phyloP scores from a whole-genome alignment of 2,329 filamentous ascomycete species.

The Purpureocillium lavendulum region DNA sequence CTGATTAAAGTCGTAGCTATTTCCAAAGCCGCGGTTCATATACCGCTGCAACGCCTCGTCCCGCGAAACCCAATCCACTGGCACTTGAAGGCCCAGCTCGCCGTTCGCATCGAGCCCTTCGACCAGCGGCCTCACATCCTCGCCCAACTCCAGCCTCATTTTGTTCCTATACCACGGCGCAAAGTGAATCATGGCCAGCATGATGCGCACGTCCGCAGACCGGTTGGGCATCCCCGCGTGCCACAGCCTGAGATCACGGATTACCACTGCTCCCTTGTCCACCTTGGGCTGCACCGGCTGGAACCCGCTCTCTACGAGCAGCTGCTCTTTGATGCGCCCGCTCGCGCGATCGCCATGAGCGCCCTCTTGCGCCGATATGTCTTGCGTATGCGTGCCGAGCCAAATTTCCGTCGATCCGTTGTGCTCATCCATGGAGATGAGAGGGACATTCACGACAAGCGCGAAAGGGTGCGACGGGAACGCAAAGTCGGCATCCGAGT shows the following conservation, averaged over 20 bases:
- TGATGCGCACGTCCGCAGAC: slow-evolving; percentile 40
- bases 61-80: slow-evolving; percentile 37
- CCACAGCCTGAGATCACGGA: slow-evolving; percentile 54
- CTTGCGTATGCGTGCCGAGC: slow-evolving; percentile 43
- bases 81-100: slow-evolving; percentile 34
- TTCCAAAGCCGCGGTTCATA: background rate
- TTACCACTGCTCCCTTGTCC: slow-evolving; percentile 44
- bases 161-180: slow-evolving; percentile 48
- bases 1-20: background rate
- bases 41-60: slow-evolving; percentile 19
- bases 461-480: slow-evolving; percentile 47
- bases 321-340: slow-evolving; percentile 34
- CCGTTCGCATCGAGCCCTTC: slow-evolving; percentile 30
- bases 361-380: slow-evolving; percentile 34
- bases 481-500: slow-evolving; percentile 50
- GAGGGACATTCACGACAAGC: slow-evolving; percentile 44
- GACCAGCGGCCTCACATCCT: slow-evolving; percentile 38
- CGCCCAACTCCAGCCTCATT: slow-evolving; percentile 46
- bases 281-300: slow-evolving; percentile 42
- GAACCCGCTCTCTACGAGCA: slow-evolving; percentile 29
- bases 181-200: slow-evolving; percentile 55
- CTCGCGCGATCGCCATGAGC: slow-evolving; percentile 43
- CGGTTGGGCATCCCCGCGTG: slow-evolving; percentile 55
- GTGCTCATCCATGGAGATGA: slow-evolving; percentile 38
- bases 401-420: slow-evolving; percentile 53